Evolutionary conservation across 192 early-diverging fungal species (phyloP), one percentile per base, ranked within the genome.

Genomic region (Endogone sp.): DNA sequence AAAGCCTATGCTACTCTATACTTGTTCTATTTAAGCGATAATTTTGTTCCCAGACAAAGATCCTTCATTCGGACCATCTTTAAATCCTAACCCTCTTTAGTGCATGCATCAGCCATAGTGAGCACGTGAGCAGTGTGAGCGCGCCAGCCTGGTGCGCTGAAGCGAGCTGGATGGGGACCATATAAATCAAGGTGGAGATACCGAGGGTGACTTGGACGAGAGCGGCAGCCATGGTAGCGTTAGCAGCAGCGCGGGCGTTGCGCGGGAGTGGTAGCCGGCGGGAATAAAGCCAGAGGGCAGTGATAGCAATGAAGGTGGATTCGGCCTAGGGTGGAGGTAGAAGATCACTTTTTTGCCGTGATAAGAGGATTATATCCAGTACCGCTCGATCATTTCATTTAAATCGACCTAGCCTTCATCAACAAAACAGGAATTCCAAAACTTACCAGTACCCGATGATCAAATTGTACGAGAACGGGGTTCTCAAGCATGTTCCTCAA

Each of bases 121-220:
- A 87, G 3, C 91, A 79, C 0, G 94, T 91, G 66, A 97, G 77
- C 23, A 99, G 79, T 30, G 92, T 85, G 49, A 99, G 81, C 20
- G 94, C 93, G 25, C 95, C 95, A 29, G 90, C 92, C 78, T 99
- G 97, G 80, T 99, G 97, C 16, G 94, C 92, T 16, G 96, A 93
- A 3, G 96, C 97, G 65, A 96, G 81, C 26, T 90, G 87, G 59
- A 95, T 89, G 21, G 97, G 97, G 2, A 99, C 97, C 79, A 95
- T 89, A 73, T 94, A 93, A 27, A 99, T 82, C 31, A 99, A 81
- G 8, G 97, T 99, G 32, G 86, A 80, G 62, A 99, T 95, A n/a
- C 97, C 97, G 24, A 99, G 79, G 1, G 89, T 82, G 4, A 93
- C 93, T 77, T 98, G 93, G 11, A 88, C 69, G 61, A 79, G 84